Conservation (phyloP, 805 yeast species). For the Sugiyamaella qingdaonensis region DNA sequence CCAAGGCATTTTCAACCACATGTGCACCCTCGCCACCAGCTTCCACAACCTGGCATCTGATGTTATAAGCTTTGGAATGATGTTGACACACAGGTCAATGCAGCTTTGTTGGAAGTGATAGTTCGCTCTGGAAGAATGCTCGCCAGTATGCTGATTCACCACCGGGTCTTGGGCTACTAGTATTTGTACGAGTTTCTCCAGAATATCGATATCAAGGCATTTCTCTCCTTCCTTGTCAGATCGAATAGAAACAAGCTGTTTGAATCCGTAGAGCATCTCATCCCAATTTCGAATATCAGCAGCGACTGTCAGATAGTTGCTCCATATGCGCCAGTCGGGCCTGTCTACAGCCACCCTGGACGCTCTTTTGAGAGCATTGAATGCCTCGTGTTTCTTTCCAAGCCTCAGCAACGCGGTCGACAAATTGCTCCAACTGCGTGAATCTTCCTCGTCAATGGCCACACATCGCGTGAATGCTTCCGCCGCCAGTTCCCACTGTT, state of each 20-base stretch:
- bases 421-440: slow-evolving; percentile 88
- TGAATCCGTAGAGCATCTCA: slow-evolving; percentile 76
- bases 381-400: slow-evolving; percentile 71
- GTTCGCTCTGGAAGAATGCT: slow-evolving; percentile 21
- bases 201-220: slow-evolving; percentile 67
- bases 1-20: slow-evolving; percentile 90
- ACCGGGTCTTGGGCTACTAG: slow-evolving; percentile 53
- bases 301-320: slow-evolving; percentile 79
- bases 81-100: slow-evolving; percentile 63
- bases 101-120: slow-evolving; percentile 64
- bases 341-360: slow-evolving; percentile 60
- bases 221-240: slow-evolving; percentile 56
- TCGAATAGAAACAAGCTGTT: slow-evolving; percentile 54
- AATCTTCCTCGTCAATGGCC: slow-evolving; percentile 71
- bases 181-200: slow-evolving; percentile 67
- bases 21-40: slow-evolving; percentile 74
- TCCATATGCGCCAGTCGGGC: slow-evolving; percentile 86
- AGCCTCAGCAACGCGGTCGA: slow-evolving; percentile 69
- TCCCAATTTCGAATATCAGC: slow-evolving; percentile 82
- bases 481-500: slow-evolving; percentile 70
- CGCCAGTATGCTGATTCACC: slow-evolving; percentile 7
- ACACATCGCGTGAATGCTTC: slow-evolving; percentile 93
- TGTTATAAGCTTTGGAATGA: slow-evolving; percentile 67
- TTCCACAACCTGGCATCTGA: slow-evolving; percentile 70
- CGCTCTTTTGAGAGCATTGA: slow-evolving; percentile 79